Evolutionary conservation across 768 basidiomycete species (phyloP), one percentile per base, ranked within the genome.

Genomic region (Kwoniella europaea): DNA sequence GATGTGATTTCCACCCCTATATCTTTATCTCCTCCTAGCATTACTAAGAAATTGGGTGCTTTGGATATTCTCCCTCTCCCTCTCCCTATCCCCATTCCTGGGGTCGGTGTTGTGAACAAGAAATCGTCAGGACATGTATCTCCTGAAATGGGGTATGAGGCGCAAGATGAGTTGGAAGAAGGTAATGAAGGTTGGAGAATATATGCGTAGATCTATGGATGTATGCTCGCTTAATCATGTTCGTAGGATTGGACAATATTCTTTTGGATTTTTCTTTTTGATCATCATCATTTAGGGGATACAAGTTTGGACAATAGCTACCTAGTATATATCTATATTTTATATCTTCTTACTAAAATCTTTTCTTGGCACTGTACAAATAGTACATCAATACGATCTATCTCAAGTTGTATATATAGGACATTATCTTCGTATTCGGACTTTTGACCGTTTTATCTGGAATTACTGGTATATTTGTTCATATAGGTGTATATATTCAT

Each of bases 1-100:
- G 54, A 64, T 16, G 35, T 57, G 15, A 68, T 54, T 4, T 27
- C 55, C 15, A 70, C 68, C 0, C 59, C 68, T n/a, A 60, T 62
- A 41, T 56, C 64, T 7, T 43, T 70, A 22, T 50, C 68, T 15
- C 59, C 68, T 35, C 68, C 68, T 22, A 50, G 55, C 20, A 58
- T 70, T 44, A 10, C 62, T 2, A 56, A 44, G 41, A 65, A 58
- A 10, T 52, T 61, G 68, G 46, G 16, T 4, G 15, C 5, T 6
- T 22, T 6, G 22, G 42, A 57, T 52, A 65, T n/a, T 22, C 24
- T 50, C 15, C 52, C 56, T 24, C 0, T 50, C 16, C 12, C 44
- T 46, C 6, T 29, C 35, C 35, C 35, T 35, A 9, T 35, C 35
- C 35, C 35, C 35, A 35, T 35, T 35, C 35, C 35, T 35, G 35